phyloP scores from a whole-genome alignment of 495 filamentous ascomycete genomes.

The Aspergillus sparsus region DNA sequence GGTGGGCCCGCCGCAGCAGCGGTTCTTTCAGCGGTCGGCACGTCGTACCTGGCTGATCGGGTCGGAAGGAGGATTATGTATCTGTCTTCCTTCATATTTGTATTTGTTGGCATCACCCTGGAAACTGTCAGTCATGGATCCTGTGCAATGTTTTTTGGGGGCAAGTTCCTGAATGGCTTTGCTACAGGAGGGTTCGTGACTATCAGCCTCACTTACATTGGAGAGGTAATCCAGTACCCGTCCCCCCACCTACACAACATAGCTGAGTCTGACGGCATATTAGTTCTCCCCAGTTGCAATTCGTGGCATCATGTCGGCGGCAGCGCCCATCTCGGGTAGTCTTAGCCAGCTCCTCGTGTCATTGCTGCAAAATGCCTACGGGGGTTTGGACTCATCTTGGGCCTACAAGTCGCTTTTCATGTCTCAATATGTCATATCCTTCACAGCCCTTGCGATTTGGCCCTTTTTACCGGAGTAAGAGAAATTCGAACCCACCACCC shows the following conservation, averaged over 20 bases:
- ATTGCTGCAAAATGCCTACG: constrained; percentile 12
- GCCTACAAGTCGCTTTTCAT: constrained; percentile 12
- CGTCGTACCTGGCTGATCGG: constrained; percentile 12
- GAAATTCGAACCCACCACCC: too few species aligned
- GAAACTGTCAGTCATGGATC: constrained; percentile 8
- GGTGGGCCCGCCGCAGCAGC: constrained; percentile 13
- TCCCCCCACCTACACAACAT: too few species aligned
- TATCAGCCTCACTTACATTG: constrained; percentile 13
- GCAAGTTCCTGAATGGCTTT: constrained; percentile 17
- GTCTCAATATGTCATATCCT: constrained; percentile 11
- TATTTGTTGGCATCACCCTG: constrained; percentile 6
- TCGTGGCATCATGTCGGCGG: constrained; percentile 12
- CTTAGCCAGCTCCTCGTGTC: constrained; percentile 12
- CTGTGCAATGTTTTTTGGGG: constrained; percentile 17
- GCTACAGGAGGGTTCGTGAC: constrained; percentile 7
- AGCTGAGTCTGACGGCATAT: too few species aligned
- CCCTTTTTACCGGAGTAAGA: constrained; percentile 26
- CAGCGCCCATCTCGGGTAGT: constrained; percentile 13
- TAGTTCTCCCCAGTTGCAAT: constrained; percentile 9
- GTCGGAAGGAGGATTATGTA: constrained; percentile 8
- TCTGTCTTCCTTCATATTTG: constrained; percentile 3
- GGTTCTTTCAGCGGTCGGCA: constrained; percentile 8
- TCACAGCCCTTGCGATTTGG: constrained; percentile 1
- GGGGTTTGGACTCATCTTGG: constrained; percentile 8
- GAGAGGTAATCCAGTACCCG: not conserved